Evolutionary conservation across 2,329 filamentous ascomycete species (phyloP), one percentile per base, ranked within the genome.

Genomic region (Calonectria ilicicola): DNA sequence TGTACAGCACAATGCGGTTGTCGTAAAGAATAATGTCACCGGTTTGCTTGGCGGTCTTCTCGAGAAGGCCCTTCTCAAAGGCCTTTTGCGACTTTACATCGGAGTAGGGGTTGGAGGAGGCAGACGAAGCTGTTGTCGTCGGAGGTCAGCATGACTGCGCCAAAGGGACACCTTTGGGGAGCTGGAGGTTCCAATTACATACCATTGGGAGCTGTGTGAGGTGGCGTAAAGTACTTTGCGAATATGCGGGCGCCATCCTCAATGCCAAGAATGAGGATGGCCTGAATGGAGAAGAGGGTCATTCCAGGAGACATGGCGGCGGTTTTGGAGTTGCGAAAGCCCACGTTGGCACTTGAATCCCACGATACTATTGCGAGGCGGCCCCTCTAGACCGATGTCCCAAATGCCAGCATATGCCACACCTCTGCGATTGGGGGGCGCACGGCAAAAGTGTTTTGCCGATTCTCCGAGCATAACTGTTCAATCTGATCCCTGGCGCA

Each of bases 21-120:
- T 99, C 97, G 86, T 98, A 98, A 69, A 99, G 91, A 79, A 99
- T 97, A 80, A 99, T 97, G 86, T 98, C 97, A 79, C 94, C 95
- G 17, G 92, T 96, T 87, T 97, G 95, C 89, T 98, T 99, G 78
- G 94, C 93, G 19, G 97, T 98, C 90, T 99, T 98, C 81, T 98
- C 93, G 72, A 98, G 87, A 46, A 99, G 90, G 7, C 96, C 97
- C 87, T 98, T 98, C 86, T 99, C 97, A 82, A 99, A 99, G 2
- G 94, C 91, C 85, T 97, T 98, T 86, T 99, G 97, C 79, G 97
- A 92, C 88, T 98, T 98, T 69, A 97, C 86, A 71, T 95, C 95
- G 72, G 94, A 89, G 85, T 98, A 98, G 26, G 96, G 95, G 82
- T 94, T 95, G 78, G 85, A 86, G 65, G 90, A 87, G 78, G 90